Evolutionary conservation across 2,329 filamentous ascomycete species (phyloP).

Genomic region (Pseudonectria foliicola): DNA sequence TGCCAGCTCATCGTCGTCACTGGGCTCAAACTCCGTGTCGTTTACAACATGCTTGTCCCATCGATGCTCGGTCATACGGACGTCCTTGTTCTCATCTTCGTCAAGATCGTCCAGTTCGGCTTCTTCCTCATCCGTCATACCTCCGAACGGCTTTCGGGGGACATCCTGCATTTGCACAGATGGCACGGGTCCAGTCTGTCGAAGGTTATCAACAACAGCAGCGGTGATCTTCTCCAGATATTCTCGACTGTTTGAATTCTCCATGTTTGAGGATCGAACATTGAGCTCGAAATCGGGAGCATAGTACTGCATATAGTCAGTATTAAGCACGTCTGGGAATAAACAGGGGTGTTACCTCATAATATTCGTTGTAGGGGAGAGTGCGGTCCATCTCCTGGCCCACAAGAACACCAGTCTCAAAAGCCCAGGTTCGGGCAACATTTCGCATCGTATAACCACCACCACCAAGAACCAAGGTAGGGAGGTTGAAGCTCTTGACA

Average conservation of each 20-base stretch:
- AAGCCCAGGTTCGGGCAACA: conserved; percentile 93
- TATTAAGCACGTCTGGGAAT: not conserved
- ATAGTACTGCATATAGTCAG: conserved; percentile 62
- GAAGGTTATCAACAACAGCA: conserved; percentile 76
- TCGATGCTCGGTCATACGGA: conserved; percentile 70
- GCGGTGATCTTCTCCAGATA: conserved; percentile 78
- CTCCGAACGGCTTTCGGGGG: conserved; percentile 53
- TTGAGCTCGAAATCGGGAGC: conserved; percentile 86
- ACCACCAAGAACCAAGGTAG: conserved; percentile 86
- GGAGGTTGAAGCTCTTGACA: conserved; percentile 77
- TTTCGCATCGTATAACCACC: conserved; percentile 97
- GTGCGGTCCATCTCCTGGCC: conserved; percentile 72
- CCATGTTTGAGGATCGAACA: conserved; percentile 80
- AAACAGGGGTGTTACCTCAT: conserved; percentile 49
- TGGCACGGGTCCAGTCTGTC: conserved; percentile 77
- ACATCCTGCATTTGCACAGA: conserved; percentile 87
- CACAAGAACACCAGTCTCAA: conserved; percentile 86
- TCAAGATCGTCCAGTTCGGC: conserved; percentile 63
- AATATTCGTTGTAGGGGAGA: conserved; percentile 96
- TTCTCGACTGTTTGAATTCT: conserved; percentile 80
- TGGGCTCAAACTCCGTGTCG: conserved; percentile 77
- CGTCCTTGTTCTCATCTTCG: conserved; percentile 79
- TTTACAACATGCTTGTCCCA: conserved; percentile 74
- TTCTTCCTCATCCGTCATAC: conserved; percentile 60
- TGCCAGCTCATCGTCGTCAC: conserved; percentile 80